Percentiles rank a stretch among this genome's conserved stretches.
Conservation (phyloP, 2,329 filamentous ascomycete genomes). For the Drechslerella coelobrocha region DNA sequence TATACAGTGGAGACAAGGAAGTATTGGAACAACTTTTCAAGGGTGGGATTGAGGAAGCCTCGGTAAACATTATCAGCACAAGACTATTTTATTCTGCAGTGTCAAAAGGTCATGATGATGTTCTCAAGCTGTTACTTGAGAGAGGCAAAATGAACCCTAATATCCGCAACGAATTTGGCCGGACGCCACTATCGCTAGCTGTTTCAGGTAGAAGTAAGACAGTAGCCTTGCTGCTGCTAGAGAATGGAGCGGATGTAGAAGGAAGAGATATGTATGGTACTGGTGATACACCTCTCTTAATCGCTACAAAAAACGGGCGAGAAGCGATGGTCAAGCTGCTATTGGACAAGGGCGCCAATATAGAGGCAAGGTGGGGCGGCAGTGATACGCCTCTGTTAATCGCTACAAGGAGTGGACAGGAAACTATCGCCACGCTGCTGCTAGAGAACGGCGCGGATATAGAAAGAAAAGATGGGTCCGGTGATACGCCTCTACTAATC, state of each 20-base stretch:
- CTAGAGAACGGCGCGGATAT: conserved; percentile 8
- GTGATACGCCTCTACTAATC: neutral
- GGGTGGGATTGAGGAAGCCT: neutral
- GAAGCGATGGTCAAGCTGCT: neutral
- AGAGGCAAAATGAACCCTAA: neutral
- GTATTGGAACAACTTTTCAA: conserved; percentile 7
- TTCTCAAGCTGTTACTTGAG: neutral
- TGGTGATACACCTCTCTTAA: conserved; percentile 45
- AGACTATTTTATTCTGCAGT: conserved; percentile 8
- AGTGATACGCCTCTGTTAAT: conserved; percentile 3
- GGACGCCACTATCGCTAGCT: neutral
- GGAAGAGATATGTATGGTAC: conserved; percentile 10
- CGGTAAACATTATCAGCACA: neutral
- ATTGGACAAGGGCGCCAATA: neutral
- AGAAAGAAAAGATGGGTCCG: neutral
- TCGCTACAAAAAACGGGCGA: conserved; percentile 13
- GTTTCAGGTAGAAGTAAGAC: neutral
- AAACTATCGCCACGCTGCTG: neutral
- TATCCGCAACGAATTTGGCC: neutral
- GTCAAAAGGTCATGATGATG: neutral
- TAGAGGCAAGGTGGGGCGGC: neutral
- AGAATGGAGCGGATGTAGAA: conserved; percentile 27
- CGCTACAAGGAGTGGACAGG: neutral
- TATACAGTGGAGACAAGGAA: neutral
- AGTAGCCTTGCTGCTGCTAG: conserved; percentile 4